These are phyloP conservation scores for Paracamarosporium sp. DNA, from an alignment of 2,329 filamentous ascomycete species.

Conservation along the genomic window DNA sequence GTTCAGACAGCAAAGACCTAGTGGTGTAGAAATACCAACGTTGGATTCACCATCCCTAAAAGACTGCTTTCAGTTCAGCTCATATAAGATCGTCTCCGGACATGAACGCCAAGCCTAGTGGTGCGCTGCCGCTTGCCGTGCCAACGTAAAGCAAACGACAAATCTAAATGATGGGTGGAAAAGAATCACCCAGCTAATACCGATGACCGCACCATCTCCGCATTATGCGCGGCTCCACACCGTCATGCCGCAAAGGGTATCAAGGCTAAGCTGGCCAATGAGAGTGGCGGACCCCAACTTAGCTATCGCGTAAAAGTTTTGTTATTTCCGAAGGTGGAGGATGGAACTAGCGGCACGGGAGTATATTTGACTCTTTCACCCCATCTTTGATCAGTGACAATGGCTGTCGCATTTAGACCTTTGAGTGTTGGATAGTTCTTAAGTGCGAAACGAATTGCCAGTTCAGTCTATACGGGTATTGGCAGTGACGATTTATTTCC, in stretches of 20 bases:
- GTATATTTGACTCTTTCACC: background rate
- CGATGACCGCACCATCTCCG: background rate
- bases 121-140: too few species aligned
- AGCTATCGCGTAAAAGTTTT: slow-evolving; percentile 6
- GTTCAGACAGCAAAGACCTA: background rate
- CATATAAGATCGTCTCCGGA: too few species aligned
- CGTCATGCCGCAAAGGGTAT: background rate
- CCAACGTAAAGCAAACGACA: too few species aligned
- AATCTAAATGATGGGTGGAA: too few species aligned
- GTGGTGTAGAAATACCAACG: background rate
- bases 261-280: background rate
- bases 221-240: slow-evolving; percentile 5
- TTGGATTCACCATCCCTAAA: too few species aligned
- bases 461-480: background rate
- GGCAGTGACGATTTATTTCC: background rate
- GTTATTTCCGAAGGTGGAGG: slow-evolving; percentile 16
- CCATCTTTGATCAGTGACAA: background rate
- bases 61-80: too few species aligned
- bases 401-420: background rate
- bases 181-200: too few species aligned
- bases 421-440: background rate
- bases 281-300: background rate
- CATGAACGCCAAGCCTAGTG: too few species aligned
- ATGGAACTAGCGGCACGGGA: background rate
- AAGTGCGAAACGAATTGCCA: too few species aligned